phyloP scores from a whole-genome alignment of 805 yeast species.

The Yarrowia sp. region DNA sequence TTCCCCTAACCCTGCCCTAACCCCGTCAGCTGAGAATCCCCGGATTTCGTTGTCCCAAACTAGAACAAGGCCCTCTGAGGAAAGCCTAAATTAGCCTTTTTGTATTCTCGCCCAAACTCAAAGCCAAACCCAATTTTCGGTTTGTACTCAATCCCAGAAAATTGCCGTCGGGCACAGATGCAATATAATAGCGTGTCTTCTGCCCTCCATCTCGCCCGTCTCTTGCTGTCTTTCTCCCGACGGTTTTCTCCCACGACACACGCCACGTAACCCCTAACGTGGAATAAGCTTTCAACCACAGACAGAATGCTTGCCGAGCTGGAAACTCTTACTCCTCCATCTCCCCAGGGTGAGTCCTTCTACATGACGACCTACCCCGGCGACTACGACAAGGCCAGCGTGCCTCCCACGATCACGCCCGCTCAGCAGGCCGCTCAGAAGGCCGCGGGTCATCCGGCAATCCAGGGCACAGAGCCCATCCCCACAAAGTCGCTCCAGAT shows the following conservation, averaged over 20 bases:
- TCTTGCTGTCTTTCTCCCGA: no score
- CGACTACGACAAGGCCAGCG: conserved; percentile 5
- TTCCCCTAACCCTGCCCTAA: background rate
- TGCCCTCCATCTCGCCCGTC: no score
- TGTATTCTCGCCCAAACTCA: background rate
- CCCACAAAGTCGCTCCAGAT: conserved; percentile 81
- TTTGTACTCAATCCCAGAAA: conserved; percentile 9
- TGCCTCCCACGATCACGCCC: background rate
- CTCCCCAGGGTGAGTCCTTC: conserved; percentile 22
- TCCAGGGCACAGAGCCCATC: conserved; percentile 55
- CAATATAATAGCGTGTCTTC: conserved; percentile 13
- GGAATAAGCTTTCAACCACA: background rate
- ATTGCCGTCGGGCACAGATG: background rate
- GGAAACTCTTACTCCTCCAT: conserved; percentile 25
- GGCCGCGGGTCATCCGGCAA: conserved; percentile 26
- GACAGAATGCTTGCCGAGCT: conserved; percentile 8
- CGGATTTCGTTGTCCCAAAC: background rate
- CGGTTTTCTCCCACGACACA: no score
- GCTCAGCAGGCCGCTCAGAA: conserved; percentile 27
- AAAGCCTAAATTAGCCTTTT: background rate
- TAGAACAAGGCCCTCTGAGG: background rate
- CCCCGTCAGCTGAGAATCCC: conserved; percentile 22
- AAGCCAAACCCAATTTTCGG: background rate
- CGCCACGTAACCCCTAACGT: no score
- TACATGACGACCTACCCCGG: background rate